Evolutionary conservation across 75 land plant species (phyloP).

Genomic region (Pseudotsuga menziesii): DNA sequence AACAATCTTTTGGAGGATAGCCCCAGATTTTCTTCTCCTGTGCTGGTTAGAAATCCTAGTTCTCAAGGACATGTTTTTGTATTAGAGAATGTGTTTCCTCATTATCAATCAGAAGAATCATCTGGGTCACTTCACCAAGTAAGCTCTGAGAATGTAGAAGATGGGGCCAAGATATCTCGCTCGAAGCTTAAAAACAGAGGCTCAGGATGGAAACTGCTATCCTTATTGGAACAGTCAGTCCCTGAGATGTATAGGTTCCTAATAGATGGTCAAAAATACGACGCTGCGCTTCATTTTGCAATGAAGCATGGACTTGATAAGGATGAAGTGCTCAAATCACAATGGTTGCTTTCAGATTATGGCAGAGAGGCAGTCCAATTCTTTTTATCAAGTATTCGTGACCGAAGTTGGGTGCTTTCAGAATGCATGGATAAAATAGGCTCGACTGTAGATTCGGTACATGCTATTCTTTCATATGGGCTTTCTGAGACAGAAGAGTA

Average conservation of each 20-base stretch:
- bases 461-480: constrained; percentile 62
- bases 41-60: constrained; percentile 29
- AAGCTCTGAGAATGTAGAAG: background rate
- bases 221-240: constrained; percentile 50
- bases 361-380: constrained; percentile 35
- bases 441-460: constrained; percentile 61
- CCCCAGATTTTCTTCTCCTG: constrained; percentile 30
- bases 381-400: constrained; percentile 53
- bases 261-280: constrained; percentile 44
- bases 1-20: constrained; percentile 21
- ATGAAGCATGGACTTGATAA: constrained; percentile 42
- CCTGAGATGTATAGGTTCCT: constrained; percentile 56
- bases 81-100: constrained; percentile 29
- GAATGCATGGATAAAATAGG: constrained; percentile 74
- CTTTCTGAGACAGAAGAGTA: constrained; percentile 52
- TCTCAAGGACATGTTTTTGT: constrained; percentile 46
- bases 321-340: constrained; percentile 77
- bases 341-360: constrained; percentile 63
- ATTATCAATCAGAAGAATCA: constrained; percentile 7
- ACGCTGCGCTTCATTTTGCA: constrained; percentile 65
- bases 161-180: background rate
- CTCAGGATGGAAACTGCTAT: constrained; percentile 48
- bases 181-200: constrained; percentile 6
- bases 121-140: background rate
- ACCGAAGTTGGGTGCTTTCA: constrained; percentile 64